phyloP scores from a whole-genome alignment of 352 stramenopile genomes.

The Globisporangium lucens region DNA sequence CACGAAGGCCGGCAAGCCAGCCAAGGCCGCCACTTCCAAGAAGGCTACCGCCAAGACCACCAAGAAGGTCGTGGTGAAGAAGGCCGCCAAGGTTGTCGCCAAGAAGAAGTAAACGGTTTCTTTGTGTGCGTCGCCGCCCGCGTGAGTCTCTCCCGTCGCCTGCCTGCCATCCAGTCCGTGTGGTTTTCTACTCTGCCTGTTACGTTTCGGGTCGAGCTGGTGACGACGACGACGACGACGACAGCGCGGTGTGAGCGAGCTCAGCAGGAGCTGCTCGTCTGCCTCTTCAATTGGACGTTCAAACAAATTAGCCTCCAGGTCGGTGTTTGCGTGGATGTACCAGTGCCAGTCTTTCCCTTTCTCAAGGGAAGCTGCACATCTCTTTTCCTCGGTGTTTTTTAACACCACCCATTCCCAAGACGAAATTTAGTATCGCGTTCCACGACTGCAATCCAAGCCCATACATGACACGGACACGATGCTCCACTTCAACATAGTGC shows the following conservation, averaged over 20 bases:
- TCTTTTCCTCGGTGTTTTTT: constrained; percentile 80
- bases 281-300: constrained; percentile 11
- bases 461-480: no score
- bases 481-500: not conserved
- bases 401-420: constrained; percentile 71
- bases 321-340: constrained; percentile 26
- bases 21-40: constrained; percentile 31
- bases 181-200: not conserved
- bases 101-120: constrained; percentile 50
- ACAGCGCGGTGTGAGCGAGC: not conserved
- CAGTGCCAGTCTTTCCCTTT: constrained; percentile 8
- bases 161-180: not conserved
- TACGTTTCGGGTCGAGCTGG: not conserved
- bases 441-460: not conserved
- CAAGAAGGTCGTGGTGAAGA: constrained; percentile 36
- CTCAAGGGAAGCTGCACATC: constrained; percentile 1
- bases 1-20: constrained; percentile 27
- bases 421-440: constrained; percentile 26
- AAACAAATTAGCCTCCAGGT: constrained; percentile 25
- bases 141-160: not conserved
- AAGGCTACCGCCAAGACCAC: constrained; percentile 30
- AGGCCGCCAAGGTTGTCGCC: constrained; percentile 21
- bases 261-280: not conserved
- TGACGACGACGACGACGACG: not conserved
- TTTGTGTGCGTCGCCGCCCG: not conserved